Conservation (phyloP, 1,284 basidiomycete genomes). For the Chalciporus piperatoides region DNA sequence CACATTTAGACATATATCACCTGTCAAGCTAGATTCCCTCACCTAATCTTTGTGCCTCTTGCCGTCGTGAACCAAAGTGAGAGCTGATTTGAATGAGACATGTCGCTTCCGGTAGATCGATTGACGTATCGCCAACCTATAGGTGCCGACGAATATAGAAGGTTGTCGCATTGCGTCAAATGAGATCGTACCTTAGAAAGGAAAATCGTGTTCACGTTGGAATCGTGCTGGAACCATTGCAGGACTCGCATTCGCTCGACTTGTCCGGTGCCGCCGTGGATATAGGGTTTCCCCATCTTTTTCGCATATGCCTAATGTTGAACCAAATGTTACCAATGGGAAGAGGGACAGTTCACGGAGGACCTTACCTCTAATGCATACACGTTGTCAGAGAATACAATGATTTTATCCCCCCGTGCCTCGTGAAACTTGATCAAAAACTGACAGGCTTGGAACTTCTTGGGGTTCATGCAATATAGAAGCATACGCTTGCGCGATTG, state of each 20-base stretch:
- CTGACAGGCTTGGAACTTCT: constrained; percentile 98
- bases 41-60: constrained; percentile 97
- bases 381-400: constrained; percentile 99
- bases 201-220: constrained; percentile 97
- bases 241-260: constrained; percentile 94
- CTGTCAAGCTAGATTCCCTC: constrained; percentile 27
- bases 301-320: constrained; percentile 84
- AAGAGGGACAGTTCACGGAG: not conserved
- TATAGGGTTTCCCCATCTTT: constrained; percentile 92
- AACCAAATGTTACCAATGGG: not conserved
- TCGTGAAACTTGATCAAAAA: constrained; percentile 99
- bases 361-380: constrained; percentile 86
- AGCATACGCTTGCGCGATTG: constrained; percentile 93
- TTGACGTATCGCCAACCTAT: constrained; percentile 97
- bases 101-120: constrained; percentile 98
- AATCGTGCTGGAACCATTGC: constrained; percentile 95
- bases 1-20: constrained; percentile 15
- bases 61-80: constrained; percentile 96
- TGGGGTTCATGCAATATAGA: constrained; percentile 99
- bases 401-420: constrained; percentile 97
- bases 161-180: constrained; percentile 7
- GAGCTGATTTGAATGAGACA: constrained; percentile 99
- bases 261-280: constrained; percentile 96
- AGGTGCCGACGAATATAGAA: constrained; percentile 19
- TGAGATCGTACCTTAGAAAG: constrained; percentile 75